A percentile compares a stretch with the other conserved stretches of the same genome.
Evolutionary conservation across 805 yeast genomes (phyloP).

Genomic region (Metschnikowia reukaufii): DNA sequence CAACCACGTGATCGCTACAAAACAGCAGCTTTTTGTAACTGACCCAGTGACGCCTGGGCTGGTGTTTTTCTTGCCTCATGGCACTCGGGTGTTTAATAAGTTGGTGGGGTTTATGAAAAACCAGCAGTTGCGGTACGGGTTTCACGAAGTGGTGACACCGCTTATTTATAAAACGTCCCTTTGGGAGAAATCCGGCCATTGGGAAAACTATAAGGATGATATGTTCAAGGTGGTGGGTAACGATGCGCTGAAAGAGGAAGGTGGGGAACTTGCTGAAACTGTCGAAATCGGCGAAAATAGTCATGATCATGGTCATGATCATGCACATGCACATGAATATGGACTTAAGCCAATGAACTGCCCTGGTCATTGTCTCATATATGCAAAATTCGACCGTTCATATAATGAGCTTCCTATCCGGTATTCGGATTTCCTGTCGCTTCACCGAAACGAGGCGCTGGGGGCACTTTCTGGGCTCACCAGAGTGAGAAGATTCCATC

Average conservation of each 20-base stretch:
- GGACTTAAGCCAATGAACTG: constrained; percentile 95
- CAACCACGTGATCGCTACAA: constrained; percentile 50
- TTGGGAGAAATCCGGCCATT: constrained; percentile 94
- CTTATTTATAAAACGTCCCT: constrained; percentile 76
- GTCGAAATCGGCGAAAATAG: no score
- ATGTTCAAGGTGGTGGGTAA: constrained; percentile 85
- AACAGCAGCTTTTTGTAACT: constrained; percentile 75
- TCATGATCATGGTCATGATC: no score
- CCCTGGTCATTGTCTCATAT: constrained; percentile 91
- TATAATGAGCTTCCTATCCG: constrained; percentile 86
- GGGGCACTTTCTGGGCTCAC: constrained; percentile 94
- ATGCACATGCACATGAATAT: constrained; percentile 37
- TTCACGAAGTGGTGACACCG: constrained; percentile 91
- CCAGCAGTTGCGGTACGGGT: constrained; percentile 79
- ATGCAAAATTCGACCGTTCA: constrained; percentile 70
- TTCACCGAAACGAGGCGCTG: constrained; percentile 92
- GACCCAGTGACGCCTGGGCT: constrained; percentile 90
- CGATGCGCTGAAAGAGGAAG: constrained; percentile 34
- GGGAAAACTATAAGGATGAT: constrained; percentile 92
- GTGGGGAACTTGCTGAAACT: constrained; percentile 5
- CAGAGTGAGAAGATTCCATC: constrained; percentile 92
- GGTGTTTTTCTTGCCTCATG: constrained; percentile 88
- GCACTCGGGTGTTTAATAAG: constrained; percentile 81
- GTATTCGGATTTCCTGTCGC: constrained; percentile 82
- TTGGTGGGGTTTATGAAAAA: constrained; percentile 78